phyloP scores from a whole-genome alignment of 2,329 filamentous ascomycete genomes.

The Erysiphe pulchra region DNA sequence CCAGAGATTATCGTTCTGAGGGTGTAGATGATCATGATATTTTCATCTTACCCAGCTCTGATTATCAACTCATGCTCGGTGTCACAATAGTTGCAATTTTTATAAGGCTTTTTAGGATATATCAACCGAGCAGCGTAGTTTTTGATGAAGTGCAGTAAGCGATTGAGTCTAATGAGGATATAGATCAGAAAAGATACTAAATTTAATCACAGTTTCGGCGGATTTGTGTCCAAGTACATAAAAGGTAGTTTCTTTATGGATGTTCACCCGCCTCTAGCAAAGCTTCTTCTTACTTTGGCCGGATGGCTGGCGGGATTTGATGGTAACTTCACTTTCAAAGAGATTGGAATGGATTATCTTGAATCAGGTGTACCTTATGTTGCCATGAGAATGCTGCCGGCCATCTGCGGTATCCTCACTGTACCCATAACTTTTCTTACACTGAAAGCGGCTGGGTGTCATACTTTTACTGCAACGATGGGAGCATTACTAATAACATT shows the following conservation, averaged over 20 bases:
- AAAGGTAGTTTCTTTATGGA: conserved; percentile 99
- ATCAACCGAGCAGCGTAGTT: conserved; percentile 84
- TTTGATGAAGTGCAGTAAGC: conserved; percentile 98
- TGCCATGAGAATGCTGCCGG: conserved; percentile 84
- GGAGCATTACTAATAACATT: conserved; percentile 78
- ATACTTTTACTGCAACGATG: conserved; percentile 58
- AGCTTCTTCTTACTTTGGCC: conserved; percentile 84
- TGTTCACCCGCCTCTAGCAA: conserved; percentile 91
- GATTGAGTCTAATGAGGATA: background rate
- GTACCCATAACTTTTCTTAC: conserved; percentile 89
- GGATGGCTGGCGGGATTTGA: conserved; percentile 90
- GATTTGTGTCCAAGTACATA: conserved; percentile 97
- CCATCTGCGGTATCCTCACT: conserved; percentile 64
- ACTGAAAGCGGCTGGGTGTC: conserved; percentile 72
- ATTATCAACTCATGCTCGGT: conserved; percentile 52
- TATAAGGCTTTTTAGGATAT: conserved; percentile 84
- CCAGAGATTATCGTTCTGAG: conserved; percentile 42
- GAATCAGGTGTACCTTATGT: conserved; percentile 92
- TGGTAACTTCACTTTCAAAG: conserved; percentile 94
- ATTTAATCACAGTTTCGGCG: conserved; percentile 47
- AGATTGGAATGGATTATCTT: conserved; percentile 96
- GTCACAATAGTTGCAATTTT: conserved; percentile 52
- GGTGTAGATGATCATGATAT: conserved; percentile 78
- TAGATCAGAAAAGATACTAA: conserved; percentile 3
- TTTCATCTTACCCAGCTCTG: conserved; percentile 57